Evolutionary conservation across 495 filamentous ascomycete species (phyloP).

Genomic region (Xylaria bambusicola): DNA sequence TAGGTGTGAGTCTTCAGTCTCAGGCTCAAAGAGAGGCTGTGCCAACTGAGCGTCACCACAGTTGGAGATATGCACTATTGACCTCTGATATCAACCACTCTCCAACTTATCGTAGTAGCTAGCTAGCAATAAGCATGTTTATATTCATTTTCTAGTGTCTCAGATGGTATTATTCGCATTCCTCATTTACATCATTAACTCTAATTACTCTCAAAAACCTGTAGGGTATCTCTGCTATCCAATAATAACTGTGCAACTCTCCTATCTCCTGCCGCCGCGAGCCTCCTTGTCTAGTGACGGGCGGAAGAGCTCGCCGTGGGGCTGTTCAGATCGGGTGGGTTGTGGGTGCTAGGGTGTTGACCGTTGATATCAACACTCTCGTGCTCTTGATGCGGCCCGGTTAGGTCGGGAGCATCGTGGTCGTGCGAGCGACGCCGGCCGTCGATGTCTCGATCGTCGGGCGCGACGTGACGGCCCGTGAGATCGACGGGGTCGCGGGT

Average conservation of each 20-base stretch:
- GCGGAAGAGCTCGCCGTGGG: neutral
- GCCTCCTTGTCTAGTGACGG: slow-evolving; percentile 6
- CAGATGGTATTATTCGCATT: slow-evolving; percentile 12
- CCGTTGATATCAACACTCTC: slow-evolving; percentile 17
- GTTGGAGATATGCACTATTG: too few species aligned
- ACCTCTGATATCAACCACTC: too few species aligned
- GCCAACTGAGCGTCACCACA: too few species aligned
- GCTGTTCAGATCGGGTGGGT: slow-evolving; percentile 16
- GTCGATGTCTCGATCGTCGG: slow-evolving; percentile 9
- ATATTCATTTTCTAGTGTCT: neutral
- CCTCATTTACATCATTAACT: slow-evolving; percentile 2
- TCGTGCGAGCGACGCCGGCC: slow-evolving; percentile 4
- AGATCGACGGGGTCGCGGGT: slow-evolving; percentile 5
- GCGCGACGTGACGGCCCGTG: slow-evolving; percentile 1
- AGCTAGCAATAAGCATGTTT: neutral
- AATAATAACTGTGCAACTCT: too few species aligned
- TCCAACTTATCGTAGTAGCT: too few species aligned
- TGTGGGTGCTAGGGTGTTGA: slow-evolving; percentile 8
- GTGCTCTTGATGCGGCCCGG: neutral
- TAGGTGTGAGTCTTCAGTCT: too few species aligned
- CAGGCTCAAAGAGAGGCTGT: too few species aligned
- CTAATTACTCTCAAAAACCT: neutral
- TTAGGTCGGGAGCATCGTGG: slow-evolving; percentile 10
- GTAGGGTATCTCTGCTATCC: slow-evolving; percentile 9
- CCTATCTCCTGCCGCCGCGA: neutral